Conservation (phyloP, 345 rosid genomes). For the Psidium friedrichsthalianum region DNA sequence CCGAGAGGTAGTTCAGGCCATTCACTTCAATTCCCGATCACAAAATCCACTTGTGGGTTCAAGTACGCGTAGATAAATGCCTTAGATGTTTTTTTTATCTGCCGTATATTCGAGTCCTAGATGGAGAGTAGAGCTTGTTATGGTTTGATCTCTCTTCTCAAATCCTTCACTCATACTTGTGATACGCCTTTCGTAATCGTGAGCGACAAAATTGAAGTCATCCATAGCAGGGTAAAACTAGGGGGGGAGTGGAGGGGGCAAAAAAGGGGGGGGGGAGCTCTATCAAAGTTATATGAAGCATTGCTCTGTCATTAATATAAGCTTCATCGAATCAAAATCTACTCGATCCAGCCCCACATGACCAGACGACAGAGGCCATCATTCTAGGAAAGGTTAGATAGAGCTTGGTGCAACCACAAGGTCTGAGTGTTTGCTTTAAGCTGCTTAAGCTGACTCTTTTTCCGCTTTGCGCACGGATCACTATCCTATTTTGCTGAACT, state of each 20-base stretch:
- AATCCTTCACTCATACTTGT: not conserved
- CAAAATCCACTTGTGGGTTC: not conserved
- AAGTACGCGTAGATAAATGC: not conserved
- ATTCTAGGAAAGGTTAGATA: not conserved
- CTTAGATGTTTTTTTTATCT: not conserved
- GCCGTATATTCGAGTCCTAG: too few species aligned
- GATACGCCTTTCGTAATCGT: not conserved
- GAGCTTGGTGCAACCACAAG: not conserved
- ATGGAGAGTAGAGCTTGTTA: too few species aligned
- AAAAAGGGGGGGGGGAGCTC: too few species aligned
- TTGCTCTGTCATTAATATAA: not conserved
- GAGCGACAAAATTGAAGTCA: not conserved
- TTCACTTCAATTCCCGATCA: not conserved
- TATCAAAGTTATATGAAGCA: not conserved
- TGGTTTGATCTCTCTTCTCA: not conserved
- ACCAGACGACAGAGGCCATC: not conserved
- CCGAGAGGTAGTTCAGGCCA: too few species aligned
- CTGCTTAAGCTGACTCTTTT: not conserved
- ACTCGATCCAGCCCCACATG: not conserved
- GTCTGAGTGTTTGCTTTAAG: not conserved
- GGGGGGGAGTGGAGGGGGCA: not conserved
- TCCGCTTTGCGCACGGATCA: not conserved
- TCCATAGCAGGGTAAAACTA: not conserved
- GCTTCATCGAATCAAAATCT: not conserved
- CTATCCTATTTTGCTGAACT: not conserved